Evolutionary conservation across 1,139 yeast species (phyloP).

Genomic region (Candida pseudoviswanathii): DNA sequence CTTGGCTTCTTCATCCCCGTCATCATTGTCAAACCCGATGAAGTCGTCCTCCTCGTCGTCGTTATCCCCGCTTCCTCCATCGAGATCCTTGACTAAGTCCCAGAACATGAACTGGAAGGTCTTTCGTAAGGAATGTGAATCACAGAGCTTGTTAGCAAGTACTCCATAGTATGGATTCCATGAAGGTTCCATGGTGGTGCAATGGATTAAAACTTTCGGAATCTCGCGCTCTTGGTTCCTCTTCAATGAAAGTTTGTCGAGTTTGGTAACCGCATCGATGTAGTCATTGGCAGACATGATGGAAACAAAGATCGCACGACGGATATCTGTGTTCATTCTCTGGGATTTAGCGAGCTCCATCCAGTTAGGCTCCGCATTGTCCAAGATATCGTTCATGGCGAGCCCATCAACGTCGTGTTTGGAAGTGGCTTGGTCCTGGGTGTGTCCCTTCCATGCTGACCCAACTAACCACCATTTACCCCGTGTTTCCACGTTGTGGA

Average conservation of each 20-base stretch:
- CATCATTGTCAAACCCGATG: conserved; percentile 38
- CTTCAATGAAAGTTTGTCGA: conserved; percentile 78
- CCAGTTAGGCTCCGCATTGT: conserved; percentile 83
- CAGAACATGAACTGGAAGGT: conserved; percentile 88
- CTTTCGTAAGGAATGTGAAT: conserved; percentile 69
- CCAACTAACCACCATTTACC: conserved; percentile 99
- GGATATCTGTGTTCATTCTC: conserved; percentile 92
- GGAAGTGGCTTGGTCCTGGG: conserved; percentile 24
- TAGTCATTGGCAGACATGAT: conserved; percentile 95
- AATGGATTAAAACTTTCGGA: conserved; percentile 81
- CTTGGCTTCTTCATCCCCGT: conserved; percentile 45
- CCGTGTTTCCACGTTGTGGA: conserved; percentile 67
- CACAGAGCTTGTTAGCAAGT: conserved; percentile 75
- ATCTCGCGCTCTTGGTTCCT: conserved; percentile 87
- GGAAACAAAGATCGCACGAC: conserved; percentile 91
- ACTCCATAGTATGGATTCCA: conserved; percentile 92
- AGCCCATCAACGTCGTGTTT: conserved; percentile 27
- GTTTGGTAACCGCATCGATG: conserved; percentile 79
- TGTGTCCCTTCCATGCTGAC: conserved; percentile 86
- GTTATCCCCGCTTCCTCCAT: conserved; percentile 43
- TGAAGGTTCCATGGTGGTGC: conserved; percentile 78
- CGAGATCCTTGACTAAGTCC: conserved; percentile 82
- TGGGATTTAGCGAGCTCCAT: conserved; percentile 80
- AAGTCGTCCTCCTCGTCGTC: conserved; percentile 36
- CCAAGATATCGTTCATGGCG: conserved; percentile 58